Conservation (phyloP, 768 basidiomycete species). For the Polyporus arcularius region DNA sequence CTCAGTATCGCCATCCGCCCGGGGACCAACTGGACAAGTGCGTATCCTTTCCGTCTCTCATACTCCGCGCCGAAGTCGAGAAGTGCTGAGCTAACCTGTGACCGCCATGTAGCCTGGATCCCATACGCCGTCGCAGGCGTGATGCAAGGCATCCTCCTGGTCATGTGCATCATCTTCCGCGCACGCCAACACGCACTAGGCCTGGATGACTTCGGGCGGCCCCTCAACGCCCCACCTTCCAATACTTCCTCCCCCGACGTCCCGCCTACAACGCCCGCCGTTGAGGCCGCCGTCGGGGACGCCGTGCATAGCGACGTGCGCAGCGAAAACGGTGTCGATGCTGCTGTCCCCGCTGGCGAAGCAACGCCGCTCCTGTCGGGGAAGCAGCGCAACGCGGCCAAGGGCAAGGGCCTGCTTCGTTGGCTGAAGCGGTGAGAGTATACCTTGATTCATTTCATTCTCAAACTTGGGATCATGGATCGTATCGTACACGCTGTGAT, state of each 20-base stretch:
- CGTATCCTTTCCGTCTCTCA: slow-evolving; percentile 21
- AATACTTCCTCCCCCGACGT: neutral
- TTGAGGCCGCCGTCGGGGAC: slow-evolving; percentile 18
- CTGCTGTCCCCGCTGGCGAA: neutral
- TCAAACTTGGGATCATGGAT: neutral
- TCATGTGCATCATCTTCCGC: slow-evolving; percentile 88
- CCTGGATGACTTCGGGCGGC: slow-evolving; percentile 88
- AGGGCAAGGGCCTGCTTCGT: neutral
- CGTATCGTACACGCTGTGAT: neutral
- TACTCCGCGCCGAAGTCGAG: neutral
- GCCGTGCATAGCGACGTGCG: slow-evolving; percentile 24
- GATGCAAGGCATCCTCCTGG: slow-evolving; percentile 80
- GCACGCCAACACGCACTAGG: slow-evolving; percentile 69
- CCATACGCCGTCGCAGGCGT: slow-evolving; percentile 79
- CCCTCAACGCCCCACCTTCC: slow-evolving; percentile 31
- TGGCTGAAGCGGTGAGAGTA: slow-evolving; percentile 4
- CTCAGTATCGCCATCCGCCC: slow-evolving; percentile 78
- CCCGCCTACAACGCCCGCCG: slow-evolving; percentile 17
- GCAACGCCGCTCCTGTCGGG: slow-evolving; percentile 13
- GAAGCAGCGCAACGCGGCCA: neutral
- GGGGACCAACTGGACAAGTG: slow-evolving; percentile 86
- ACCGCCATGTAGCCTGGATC: slow-evolving; percentile 60
- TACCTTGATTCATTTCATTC: too few relatives aligned
- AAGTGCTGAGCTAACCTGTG: too few relatives aligned
- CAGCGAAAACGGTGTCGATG: slow-evolving; percentile 14